A percentile compares a stretch with the other conserved stretches of the same genome.
These are phyloP conservation scores for Rhodotorula sp. DNA, from an alignment of 1,284 basidiomycete species.

Conservation along the genomic window DNA sequence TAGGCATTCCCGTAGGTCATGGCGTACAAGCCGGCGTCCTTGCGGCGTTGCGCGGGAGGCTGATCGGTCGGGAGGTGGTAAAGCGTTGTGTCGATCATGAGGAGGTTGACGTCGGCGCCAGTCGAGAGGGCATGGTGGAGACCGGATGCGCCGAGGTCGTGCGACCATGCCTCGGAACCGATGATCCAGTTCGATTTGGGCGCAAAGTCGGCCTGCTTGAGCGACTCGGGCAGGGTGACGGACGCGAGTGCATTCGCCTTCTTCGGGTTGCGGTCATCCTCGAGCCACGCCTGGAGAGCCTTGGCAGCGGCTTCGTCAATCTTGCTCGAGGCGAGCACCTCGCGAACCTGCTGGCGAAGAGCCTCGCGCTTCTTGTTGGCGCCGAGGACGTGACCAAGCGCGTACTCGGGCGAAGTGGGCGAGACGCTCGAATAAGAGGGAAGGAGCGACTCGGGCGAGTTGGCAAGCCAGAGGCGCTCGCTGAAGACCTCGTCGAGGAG, in stretches of 20 bases:
- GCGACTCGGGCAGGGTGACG: constrained; percentile 49
- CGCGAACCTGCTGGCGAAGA: constrained; percentile 44
- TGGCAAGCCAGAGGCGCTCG: constrained; percentile 79
- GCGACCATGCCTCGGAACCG: constrained; percentile 95
- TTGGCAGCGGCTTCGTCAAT: constrained; percentile 49
- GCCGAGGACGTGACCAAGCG: constrained; percentile 83
- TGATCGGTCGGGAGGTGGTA: constrained; percentile 70
- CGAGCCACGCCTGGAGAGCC: constrained; percentile 59
- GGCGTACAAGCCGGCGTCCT: constrained; percentile 92
- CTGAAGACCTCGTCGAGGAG: constrained; percentile 80
- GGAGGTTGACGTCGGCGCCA: constrained; percentile 86
- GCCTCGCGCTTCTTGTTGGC: constrained; percentile 67
- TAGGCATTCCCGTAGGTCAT: constrained; percentile 98
- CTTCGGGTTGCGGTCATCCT: constrained; percentile 57
- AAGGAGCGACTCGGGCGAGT: constrained; percentile 69
- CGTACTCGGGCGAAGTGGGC: constrained; percentile 88
- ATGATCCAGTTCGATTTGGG: constrained; percentile 87
- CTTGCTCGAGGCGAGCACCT: constrained; percentile 44
- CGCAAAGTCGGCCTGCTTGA: constrained; percentile 62
- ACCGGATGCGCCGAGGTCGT: constrained; percentile 93
- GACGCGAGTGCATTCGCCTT: constrained; percentile 34
- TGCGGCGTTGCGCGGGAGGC: constrained; percentile 55
- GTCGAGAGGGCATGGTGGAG: constrained; percentile 92
- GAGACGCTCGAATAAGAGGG: constrained; percentile 48
- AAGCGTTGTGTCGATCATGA: constrained; percentile 90